A percentile compares a stretch with the other conserved stretches of the same genome.
Evolutionary conservation across 2,329 filamentous ascomycete genomes (phyloP).

Genomic region (Xylaria sp.): DNA sequence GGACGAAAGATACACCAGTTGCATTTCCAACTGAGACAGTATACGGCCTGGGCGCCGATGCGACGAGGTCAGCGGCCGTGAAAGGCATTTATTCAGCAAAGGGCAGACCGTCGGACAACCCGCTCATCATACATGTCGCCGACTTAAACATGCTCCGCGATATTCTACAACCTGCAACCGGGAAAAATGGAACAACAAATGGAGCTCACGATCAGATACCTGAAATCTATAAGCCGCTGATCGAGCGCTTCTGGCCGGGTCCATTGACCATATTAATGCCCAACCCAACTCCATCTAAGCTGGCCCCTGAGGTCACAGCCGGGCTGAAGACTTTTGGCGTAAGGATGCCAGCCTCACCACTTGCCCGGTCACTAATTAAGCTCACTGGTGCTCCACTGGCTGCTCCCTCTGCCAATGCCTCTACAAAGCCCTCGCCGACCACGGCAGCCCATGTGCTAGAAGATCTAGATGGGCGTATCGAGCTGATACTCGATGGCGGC

Average conservation of each 20-base stretch:
- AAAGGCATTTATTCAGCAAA: conserved; percentile 94
- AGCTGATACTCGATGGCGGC: conserved; percentile 89
- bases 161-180: conserved; percentile 59
- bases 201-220: conserved; percentile 65
- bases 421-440: conserved; percentile 91
- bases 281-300: conserved; percentile 72
- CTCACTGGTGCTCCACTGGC: conserved; percentile 82
- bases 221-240: conserved; percentile 79
- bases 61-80: conserved; percentile 84
- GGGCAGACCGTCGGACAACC: conserved; percentile 91
- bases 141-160: conserved; percentile 80
- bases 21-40: conserved; percentile 98
- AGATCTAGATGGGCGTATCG: conserved; percentile 84
- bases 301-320: conserved; percentile 93
- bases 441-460: conserved; percentile 88
- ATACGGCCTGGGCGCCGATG: conserved; percentile 96
- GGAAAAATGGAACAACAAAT: conserved; percentile 43
- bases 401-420: conserved; percentile 93
- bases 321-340: conserved; percentile 86
- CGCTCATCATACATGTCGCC: conserved; percentile 90
- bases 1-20: conserved; percentile 76
- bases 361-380: conserved; percentile 90
- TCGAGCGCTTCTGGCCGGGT: conserved; percentile 91
- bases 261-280: conserved; percentile 91
- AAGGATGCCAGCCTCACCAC: conserved; percentile 84